A percentile compares a stretch with the other conserved stretches of the same genome.
phyloP scores from a whole-genome alignment of 352 stramenopile species.

The Phytophthora constricta region DNA sequence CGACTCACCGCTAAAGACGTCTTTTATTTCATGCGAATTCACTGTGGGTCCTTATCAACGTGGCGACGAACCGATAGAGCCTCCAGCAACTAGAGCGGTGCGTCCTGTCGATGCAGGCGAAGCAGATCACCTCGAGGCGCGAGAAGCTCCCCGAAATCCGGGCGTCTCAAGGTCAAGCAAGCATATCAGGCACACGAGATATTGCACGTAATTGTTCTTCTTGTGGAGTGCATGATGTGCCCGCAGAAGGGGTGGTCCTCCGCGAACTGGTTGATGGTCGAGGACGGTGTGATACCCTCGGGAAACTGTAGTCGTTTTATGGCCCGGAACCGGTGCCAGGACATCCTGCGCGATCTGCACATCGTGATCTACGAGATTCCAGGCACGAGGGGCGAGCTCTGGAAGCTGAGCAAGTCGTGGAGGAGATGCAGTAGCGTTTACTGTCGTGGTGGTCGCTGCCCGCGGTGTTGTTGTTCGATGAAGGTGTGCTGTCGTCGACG shows the following conservation, averaged over 20 bases:
- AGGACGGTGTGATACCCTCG: slow-evolving; percentile 10
- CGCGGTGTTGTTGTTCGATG: slow-evolving; percentile 30
- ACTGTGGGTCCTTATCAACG: slow-evolving; percentile 20
- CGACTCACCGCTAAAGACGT: slow-evolving; percentile 13
- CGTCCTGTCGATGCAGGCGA: slow-evolving; percentile 1
- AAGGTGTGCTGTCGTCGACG: slow-evolving; percentile 31
- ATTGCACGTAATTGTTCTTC: slow-evolving; percentile 26
- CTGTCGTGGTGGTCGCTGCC: slow-evolving; percentile 8
- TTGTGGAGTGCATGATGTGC: slow-evolving; percentile 29
- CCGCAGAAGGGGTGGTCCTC: slow-evolving; percentile 17
- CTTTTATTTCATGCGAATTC: slow-evolving; percentile 30
- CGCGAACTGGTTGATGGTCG: slow-evolving; percentile 23
- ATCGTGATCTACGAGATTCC: slow-evolving; percentile 24
- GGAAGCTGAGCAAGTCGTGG: slow-evolving; percentile 18
- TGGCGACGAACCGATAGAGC: slow-evolving; percentile 31
- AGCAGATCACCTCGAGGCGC: slow-evolving; percentile 1
- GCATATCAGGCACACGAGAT: slow-evolving; percentile 14
- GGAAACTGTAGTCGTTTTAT: slow-evolving; percentile 28
- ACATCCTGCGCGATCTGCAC: slow-evolving; percentile 24
- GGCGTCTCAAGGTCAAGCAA: background rate
- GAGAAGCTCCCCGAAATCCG: slow-evolving; percentile 7
- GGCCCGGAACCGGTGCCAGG: slow-evolving; percentile 17
- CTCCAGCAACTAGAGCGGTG: slow-evolving; percentile 3
- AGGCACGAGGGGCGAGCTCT: slow-evolving; percentile 8
- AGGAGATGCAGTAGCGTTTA: slow-evolving; percentile 19